phyloP scores from a whole-genome alignment of 352 stramenopile genomes.

The Thalassiosira livingstoniorum region DNA sequence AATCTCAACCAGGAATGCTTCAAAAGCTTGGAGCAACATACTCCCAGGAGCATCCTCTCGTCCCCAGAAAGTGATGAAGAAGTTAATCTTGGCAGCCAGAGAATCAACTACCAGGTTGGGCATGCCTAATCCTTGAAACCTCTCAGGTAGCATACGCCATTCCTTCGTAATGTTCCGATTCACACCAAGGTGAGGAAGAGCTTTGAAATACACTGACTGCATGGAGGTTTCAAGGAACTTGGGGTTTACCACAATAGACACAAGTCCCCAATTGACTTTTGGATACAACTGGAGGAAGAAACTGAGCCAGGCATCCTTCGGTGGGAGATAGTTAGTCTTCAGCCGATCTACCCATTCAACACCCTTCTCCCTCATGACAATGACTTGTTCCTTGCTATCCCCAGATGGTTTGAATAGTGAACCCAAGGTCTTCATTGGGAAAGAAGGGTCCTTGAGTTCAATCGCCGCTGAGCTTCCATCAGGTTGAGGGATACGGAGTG shows the following conservation, averaged over 20 bases:
- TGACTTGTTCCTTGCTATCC: not conserved
- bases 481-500: slow-evolving; percentile 4
- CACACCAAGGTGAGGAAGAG: slow-evolving; percentile 6
- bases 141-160: not conserved
- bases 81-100: not conserved
- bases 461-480: not conserved
- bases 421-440: not conserved
- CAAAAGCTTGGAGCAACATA: not conserved
- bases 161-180: slow-evolving; percentile 23
- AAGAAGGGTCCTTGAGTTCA: not conserved
- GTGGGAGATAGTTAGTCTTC: not conserved
- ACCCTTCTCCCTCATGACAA: not conserved
- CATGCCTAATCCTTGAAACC: slow-evolving; percentile 18
- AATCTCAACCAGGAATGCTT: not conserved
- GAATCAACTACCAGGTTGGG: slow-evolving; percentile 12
- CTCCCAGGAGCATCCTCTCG: not conserved
- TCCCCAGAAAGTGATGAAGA: not conserved
- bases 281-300: not conserved
- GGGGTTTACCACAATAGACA: not conserved
- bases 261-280: not conserved
- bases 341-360: not conserved
- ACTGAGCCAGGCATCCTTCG: not conserved
- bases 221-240: not conserved
- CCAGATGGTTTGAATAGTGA: not conserved
- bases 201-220: slow-evolving; percentile 2